Base-by-base conservation (phyloP, 352 stramenopile species). In the Globisporangium echinulatum region DNA sequence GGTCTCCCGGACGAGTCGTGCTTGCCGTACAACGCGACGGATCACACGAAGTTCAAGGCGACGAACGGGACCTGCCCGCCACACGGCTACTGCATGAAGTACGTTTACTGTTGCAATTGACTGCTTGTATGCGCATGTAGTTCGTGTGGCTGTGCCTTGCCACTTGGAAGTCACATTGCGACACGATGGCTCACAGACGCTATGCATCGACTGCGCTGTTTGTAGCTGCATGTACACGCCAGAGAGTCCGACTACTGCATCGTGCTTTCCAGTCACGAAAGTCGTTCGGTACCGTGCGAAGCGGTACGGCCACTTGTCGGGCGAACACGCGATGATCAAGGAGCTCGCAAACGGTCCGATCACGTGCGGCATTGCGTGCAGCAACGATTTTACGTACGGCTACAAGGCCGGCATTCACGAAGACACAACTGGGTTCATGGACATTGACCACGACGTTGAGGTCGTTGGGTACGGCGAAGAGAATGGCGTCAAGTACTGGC, bases 401-500 rank as follows among this genome's bases (percentile, higher is more conserved):
- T 99, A 99, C 82, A 92, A 84, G 40, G 94, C 90, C 25, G 96
- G 96, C 4, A 90, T 98, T 56, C 77, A 97, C 43, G 75, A 96
- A 52, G 84, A 96, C 65, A 98, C 91, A 59, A 94, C 79, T 7
- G 79, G 82, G 5, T 90, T 90, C 46, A 92, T 85, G 71, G 78
- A 90, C 60, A 81, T 95, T 66, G 79, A 94, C 63, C 85, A 94
- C 70, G 85, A 92, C 57, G 77, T 91, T 19, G 82, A 91, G 56
- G 52, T 92, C 33, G 80, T 94, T 36, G 96, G 96, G 14, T 99
- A 95, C 95, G 96, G 96, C 56, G 82, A 89, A 52, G 80, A 90
- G 44, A 74, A 96, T 56, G 77, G 89, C 62, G 69, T 93, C 62
- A 95, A 97, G 75, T 99, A 98, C 76, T 99, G 96, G 96, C 94